Base-by-base conservation (phyloP, 2,329 filamentous ascomycete genomes). In the Trichophyton rubrum region DNA sequence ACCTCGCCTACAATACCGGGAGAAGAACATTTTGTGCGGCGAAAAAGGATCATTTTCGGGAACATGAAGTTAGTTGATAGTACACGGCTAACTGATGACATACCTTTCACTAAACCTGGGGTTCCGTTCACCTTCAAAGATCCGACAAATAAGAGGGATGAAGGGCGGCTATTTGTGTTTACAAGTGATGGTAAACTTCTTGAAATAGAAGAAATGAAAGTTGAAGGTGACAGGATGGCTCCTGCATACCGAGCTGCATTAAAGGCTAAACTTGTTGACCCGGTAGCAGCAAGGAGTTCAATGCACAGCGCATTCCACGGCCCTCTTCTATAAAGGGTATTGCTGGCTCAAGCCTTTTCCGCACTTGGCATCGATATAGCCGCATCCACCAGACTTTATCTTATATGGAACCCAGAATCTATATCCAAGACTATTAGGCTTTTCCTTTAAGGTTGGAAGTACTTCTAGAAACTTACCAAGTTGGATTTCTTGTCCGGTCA, bases 401-500 rank as follows among this genome's bases (percentile, higher is more conserved):
- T 65, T 6, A 71, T 69, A 9, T 61, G 64, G 58, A 70, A 71
- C 7, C 72, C 72, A 24, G 69, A 68, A 65, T 74, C 72, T 74
- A 60, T 62, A 60, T 20, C 9, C n/a, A 9, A 20, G 5, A 33
- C 33, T 40, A 41, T 45, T 17, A 60, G 57, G 11, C 24, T 33
- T 43, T 20, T 8, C 13, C 24, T 2, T 11, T 41, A 41, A 51
- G 55, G 53, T n/a, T 8, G 17, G 20, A 17, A 22, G n/a, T 27
- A 3, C 35, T 51, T 41, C 33, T 13, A 33, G 13, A 33, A 55
- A 64, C 72, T 64, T 68, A 78, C 76, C 75, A 62, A 78, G 68
- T 62, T 72, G 70, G 59, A 78, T 67, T 24, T 73, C 66, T 62
- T 77, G 74, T 51, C 76, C 76, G 2, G 76, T 78, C 71, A 78